Evolutionary conservation across 1,284 basidiomycete genomes (phyloP), one percentile per base, ranked within the genome.

Genomic region (Prillingera fragicola): DNA sequence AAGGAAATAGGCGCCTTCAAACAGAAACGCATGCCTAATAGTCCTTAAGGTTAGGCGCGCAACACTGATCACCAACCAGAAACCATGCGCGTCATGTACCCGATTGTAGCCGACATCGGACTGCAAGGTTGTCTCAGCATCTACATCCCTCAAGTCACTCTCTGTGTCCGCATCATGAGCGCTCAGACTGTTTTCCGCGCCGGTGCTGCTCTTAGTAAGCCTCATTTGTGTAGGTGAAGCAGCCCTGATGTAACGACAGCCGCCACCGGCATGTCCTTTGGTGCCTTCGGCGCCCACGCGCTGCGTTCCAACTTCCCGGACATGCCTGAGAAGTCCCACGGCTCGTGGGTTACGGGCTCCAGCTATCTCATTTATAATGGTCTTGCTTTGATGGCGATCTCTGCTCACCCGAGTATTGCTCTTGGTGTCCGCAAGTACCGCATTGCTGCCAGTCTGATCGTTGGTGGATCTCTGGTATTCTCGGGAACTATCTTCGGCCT

Each of bases 401-500:
- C 84, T 0, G 69, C 82, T 57, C 84, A 88, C 67, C 83, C 79
- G 2, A 75, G 78, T 23, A 83, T 85, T 59, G 74, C 80, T 3
- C 47, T 65, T 32, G 48, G 48, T 3, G 38, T 33, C 25, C 47
- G 48, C 17, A 48, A 46, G 3, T 81, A 85, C 61, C 73, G 75
- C 31, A 80, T 83, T 56, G 83, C 85, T n/a, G 81, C 80, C 3
- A 81, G 81, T 3, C 79, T 84, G 52, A 67, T 73, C 3, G 80
- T 87, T 44, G 74, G 77, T 12, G 86, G 87, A 1, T 75, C 78
- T 0, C 46, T 77, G 8, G 42, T 85, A 5, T 89, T 90, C 67
- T 85, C 84, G 14, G 80, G 81, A 1, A 81, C 78, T 46, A 85
- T 89, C 57, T 77, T 83, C 59, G 73, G 73, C 0, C 71, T 87